phyloP scores from a whole-genome alignment of 1,284 basidiomycete species.

The Boletus semigastroideus region DNA sequence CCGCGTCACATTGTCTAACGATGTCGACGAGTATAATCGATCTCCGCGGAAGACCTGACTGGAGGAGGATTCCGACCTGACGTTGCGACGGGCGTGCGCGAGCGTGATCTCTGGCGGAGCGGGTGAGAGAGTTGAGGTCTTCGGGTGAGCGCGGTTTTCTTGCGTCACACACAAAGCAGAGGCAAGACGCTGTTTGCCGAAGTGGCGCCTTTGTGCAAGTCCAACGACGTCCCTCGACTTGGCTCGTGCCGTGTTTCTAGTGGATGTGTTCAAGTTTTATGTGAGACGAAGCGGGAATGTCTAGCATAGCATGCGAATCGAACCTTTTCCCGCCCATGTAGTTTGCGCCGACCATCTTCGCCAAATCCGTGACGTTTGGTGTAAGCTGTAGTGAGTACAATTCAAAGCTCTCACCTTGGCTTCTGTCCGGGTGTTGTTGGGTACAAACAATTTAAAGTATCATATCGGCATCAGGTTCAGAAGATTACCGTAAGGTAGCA shows the following conservation, averaged over 20 bases:
- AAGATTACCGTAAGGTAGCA: no score
- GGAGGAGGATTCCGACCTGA: not conserved
- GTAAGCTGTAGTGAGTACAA: no score
- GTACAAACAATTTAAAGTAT: no score
- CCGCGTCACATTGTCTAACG: not conserved
- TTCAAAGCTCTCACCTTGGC: no score
- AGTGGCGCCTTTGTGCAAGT: slow-evolving; percentile 29
- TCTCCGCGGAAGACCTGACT: not conserved
- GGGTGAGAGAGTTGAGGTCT: slow-evolving; percentile 7
- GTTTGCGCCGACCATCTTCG: slow-evolving; percentile 31
- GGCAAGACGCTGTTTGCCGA: slow-evolving; percentile 31
- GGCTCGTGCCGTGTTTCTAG: slow-evolving; percentile 23
- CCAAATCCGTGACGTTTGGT: not conserved
- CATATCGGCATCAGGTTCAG: no score
- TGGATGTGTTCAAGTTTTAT: not conserved
- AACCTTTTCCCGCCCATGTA: slow-evolving; percentile 37
- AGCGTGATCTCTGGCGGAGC: slow-evolving; percentile 22
- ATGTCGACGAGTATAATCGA: slow-evolving; percentile 1
- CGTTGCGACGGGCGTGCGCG: slow-evolving; percentile 26
- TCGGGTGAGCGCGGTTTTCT: slow-evolving; percentile 7
- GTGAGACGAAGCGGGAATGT: not conserved
- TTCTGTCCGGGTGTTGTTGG: no score
- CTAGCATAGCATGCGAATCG: not conserved
- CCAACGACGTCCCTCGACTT: slow-evolving; percentile 29
- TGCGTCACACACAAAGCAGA: slow-evolving; percentile 25